These are phyloP conservation scores for Termitomyces titanicus DNA, from an alignment of 768 basidiomycete species.

Conservation along the genomic window DNA sequence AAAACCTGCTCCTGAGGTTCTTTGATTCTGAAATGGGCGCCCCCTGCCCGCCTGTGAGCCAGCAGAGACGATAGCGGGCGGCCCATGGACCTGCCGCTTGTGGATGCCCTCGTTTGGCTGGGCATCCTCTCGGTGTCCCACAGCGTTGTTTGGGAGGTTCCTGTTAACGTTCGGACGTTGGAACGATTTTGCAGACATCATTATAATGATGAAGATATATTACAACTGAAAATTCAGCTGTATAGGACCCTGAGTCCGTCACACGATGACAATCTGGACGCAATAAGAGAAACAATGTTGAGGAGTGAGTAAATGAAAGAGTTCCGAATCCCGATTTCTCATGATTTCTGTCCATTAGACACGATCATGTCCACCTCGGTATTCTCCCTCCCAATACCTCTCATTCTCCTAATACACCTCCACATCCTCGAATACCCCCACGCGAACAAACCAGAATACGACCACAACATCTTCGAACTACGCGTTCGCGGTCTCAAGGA, in stretches of 20 bases:
- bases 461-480: slow-evolving; percentile 44
- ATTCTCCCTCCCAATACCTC: slow-evolving; percentile 13
- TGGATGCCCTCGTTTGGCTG: slow-evolving; percentile 18
- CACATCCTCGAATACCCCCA: slow-evolving; percentile 50
- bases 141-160: too few relatives aligned
- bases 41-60: neutral
- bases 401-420: slow-evolving; percentile 49
- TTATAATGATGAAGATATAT: too few relatives aligned
- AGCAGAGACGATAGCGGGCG: slow-evolving; percentile 10
- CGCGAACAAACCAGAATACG: slow-evolving; percentile 45
- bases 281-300: too few relatives aligned
- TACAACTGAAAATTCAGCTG: too few relatives aligned
- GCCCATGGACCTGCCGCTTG: slow-evolving; percentile 10
- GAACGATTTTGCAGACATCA: neutral
- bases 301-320: too few relatives aligned
- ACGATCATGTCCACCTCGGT: neutral
- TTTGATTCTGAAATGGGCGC: too few relatives aligned
- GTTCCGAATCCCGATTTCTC: too few relatives aligned
- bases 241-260: too few relatives aligned
- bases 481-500: slow-evolving; percentile 44
- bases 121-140: slow-evolving; percentile 14
- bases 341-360: too few relatives aligned
- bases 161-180: too few relatives aligned
- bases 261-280: too few relatives aligned
- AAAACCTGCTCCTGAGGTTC: too few relatives aligned